Evolutionary conservation across 2,329 filamentous ascomycete genomes (phyloP).

Genomic region (Talaromyces sp.): DNA sequence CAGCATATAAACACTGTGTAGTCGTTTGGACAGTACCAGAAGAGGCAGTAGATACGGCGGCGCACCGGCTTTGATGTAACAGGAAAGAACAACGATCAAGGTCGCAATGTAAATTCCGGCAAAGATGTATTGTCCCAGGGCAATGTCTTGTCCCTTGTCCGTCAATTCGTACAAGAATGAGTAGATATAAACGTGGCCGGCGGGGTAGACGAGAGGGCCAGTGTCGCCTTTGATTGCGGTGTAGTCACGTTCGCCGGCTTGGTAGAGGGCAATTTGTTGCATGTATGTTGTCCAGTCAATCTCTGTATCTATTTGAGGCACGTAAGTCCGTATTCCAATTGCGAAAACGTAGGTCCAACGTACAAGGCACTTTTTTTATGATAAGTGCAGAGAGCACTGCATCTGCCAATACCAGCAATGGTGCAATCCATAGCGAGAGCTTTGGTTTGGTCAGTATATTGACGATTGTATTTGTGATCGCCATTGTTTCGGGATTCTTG

Average conservation of each 20-base stretch:
- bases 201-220: slow-evolving; percentile 92
- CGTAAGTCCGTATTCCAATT: background rate
- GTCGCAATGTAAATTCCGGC: slow-evolving; percentile 73
- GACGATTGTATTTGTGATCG: slow-evolving; percentile 24
- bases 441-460: slow-evolving; percentile 53
- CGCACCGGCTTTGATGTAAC: slow-evolving; percentile 58
- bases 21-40: slow-evolving; percentile 81
- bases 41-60: slow-evolving; percentile 86
- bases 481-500: background rate
- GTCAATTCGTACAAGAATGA: slow-evolving; percentile 75
- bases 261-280: slow-evolving; percentile 79
- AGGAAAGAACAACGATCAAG: slow-evolving; percentile 73
- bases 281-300: slow-evolving; percentile 98
- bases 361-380: slow-evolving; percentile 81
- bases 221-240: slow-evolving; percentile 80
- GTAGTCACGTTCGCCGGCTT: slow-evolving; percentile 86
- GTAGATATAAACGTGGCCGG: slow-evolving; percentile 90
- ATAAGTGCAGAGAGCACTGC: slow-evolving; percentile 69
- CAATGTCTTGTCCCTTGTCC: slow-evolving; percentile 70
- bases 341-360: slow-evolving; percentile 35
- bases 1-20: slow-evolving; percentile 91
- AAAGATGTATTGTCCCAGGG: slow-evolving; percentile 81
- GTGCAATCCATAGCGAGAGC: slow-evolving; percentile 63
- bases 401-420: slow-evolving; percentile 68
- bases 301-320: slow-evolving; percentile 70